phyloP scores from a whole-genome alignment of 106 monocot genomes.

The Acorus calamus region DNA sequence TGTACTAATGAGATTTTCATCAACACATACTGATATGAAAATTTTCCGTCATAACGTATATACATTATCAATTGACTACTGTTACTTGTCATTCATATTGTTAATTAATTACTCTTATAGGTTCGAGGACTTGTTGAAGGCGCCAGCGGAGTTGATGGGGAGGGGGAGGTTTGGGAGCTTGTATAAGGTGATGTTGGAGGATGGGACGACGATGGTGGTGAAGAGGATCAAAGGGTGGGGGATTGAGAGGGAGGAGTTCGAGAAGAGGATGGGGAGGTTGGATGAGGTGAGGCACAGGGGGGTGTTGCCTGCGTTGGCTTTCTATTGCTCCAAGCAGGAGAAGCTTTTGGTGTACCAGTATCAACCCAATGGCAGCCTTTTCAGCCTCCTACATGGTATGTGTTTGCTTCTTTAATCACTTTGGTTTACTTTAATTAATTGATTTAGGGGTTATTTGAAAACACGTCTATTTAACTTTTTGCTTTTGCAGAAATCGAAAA shows the following conservation, averaged over 20 bases:
- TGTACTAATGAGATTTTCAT: too few species aligned
- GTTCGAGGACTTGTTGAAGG: constrained; percentile 40
- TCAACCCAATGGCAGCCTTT: constrained; percentile 44
- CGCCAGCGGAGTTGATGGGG: constrained; percentile 47
- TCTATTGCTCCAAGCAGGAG: constrained; percentile 51
- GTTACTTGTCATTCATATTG: too few species aligned
- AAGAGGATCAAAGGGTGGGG: constrained; percentile 36
- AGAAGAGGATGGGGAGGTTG: constrained; percentile 29
- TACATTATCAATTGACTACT: too few species aligned
- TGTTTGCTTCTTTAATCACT: background rate
- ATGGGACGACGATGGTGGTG: constrained; percentile 22
- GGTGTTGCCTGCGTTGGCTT: constrained; percentile 29
- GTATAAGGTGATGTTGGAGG: constrained; percentile 33
- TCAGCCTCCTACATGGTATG: constrained; percentile 36
- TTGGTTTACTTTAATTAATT: too few species aligned
- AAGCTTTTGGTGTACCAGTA: constrained; percentile 52
- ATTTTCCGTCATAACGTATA: too few species aligned
- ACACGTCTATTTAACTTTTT: too few species aligned
- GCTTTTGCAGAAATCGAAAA: too few species aligned
- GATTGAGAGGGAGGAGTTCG: constrained; percentile 19
- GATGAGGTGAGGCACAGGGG: constrained; percentile 17
- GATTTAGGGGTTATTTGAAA: too few species aligned
- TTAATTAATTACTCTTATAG: too few species aligned
- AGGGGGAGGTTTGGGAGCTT: constrained; percentile 32
- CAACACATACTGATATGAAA: too few species aligned